phyloP scores from a whole-genome alignment of 2,329 filamentous ascomycete genomes.

The Stachybotrys chartarum region DNA sequence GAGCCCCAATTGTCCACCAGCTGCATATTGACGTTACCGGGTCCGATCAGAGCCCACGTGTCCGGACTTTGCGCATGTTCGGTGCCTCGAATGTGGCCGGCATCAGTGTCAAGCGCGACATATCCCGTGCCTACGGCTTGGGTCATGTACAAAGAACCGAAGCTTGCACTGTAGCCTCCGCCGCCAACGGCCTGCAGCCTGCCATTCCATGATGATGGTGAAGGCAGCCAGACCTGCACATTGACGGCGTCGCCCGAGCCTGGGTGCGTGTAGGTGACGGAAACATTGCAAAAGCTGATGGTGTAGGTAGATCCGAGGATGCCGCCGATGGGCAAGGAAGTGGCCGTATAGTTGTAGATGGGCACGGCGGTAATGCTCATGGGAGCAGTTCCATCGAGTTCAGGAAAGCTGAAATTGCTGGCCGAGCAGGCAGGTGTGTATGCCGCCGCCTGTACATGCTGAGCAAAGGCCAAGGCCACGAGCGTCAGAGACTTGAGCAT shows the following conservation, averaged over 20 bases:
- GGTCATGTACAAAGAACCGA: neutral
- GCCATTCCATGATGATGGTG: conserved; percentile 5
- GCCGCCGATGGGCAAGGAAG: neutral
- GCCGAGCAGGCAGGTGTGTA: no score
- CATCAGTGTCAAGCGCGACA: conserved; percentile 12
- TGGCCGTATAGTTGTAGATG: neutral
- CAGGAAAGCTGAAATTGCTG: no score
- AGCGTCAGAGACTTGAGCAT: no score
- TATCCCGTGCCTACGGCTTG: conserved; percentile 3
- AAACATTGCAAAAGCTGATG: conserved; percentile 12
- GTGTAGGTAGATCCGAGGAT: neutral
- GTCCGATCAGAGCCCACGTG: conserved; percentile 3
- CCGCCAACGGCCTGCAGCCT: conserved; percentile 9
- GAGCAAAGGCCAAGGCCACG: no score
- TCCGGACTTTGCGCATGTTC: conserved; percentile 1
- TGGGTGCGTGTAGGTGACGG: conserved; percentile 5
- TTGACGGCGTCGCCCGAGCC: conserved; percentile 7
- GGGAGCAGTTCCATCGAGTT: no score
- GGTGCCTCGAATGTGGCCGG: conserved; percentile 6
- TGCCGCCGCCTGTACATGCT: no score
- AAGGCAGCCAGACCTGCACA: conserved; percentile 10
- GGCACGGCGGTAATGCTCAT: no score
- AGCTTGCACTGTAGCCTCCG: conserved; percentile 7
- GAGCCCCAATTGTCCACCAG: conserved; percentile 24
- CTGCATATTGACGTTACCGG: conserved; percentile 7